Evolutionary conservation across 208 protist species (phyloP).

Genomic region (Trichomonas gallinae): DNA sequence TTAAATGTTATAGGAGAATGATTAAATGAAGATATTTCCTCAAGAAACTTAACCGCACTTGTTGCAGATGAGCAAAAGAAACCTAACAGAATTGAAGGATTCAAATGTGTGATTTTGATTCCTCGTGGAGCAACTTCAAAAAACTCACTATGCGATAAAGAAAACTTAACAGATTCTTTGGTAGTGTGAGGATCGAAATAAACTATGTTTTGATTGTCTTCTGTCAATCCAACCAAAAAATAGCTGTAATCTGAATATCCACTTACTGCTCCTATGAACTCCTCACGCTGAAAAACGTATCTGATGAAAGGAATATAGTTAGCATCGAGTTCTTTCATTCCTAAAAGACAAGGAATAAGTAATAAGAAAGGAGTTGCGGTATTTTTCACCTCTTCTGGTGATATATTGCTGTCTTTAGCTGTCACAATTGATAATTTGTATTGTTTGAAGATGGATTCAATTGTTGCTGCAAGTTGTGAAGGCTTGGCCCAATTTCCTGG

Average conservation of each 20-base stretch:
- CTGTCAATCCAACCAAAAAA: neutral
- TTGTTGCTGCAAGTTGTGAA: neutral
- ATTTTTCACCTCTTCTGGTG: neutral
- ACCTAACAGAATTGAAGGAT: neutral
- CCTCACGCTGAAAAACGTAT: neutral
- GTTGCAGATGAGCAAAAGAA: neutral
- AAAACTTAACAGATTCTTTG: neutral
- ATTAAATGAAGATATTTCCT: neutral
- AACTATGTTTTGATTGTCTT: neutral
- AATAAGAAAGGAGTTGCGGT: neutral
- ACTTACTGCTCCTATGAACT: neutral
- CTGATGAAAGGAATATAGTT: neutral
- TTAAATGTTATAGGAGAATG: neutral
- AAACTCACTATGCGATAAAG: neutral
- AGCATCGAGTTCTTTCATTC: neutral
- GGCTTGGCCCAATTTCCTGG: neutral
- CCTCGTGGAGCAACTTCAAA: neutral
- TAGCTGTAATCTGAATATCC: neutral
- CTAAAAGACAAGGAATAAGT: neutral
- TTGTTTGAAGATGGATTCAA: neutral
- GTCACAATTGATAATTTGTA: neutral
- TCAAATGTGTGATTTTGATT: neutral
- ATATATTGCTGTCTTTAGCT: neutral
- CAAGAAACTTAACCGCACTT: neutral
- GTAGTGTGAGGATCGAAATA: constrained; percentile 3